Evolutionary conservation across 768 basidiomycete species (phyloP), one percentile per base, ranked within the genome.

Genomic region (Boletus rubroflammeus): DNA sequence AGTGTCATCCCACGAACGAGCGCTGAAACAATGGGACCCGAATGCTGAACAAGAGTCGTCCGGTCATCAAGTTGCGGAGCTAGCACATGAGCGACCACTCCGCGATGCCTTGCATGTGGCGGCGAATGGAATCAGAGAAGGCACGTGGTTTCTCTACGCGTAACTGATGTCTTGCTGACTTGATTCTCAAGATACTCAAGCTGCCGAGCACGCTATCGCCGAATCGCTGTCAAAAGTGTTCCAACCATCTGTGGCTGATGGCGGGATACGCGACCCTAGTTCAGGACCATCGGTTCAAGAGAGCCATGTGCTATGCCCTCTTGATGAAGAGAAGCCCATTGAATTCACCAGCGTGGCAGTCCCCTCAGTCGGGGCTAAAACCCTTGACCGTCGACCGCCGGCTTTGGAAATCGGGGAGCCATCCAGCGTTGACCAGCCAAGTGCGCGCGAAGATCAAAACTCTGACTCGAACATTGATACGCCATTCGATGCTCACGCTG

Each of bases 1-100:
- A 7, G 80, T 77, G 8, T 50, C 76, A 77, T 50, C 64, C 76
- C 3, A 76, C 78, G 50, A 67, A 80, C 59, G 34, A 31, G 77
- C 80, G 43, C 77, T 84, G 59, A 77, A 83, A 42, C 70, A 74
- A 29, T 90, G 88, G 88, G 88, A 92, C 67, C 88, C 89, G 2
- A 83, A 86, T 58, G 67, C 73, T 3, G 85, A 92, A 66, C 87
- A 93, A 67, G 68, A 76, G 56, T 72, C 71, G 44, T 79, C 77
- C 8, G 69, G 64, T 28, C 55, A 13, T 23, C 78, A 76, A 8
- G 73, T 80, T 5, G 76, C 75, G 8, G 78, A 78, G 13, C 71
- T 78, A 2, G 75, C 70, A 1, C 69, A 72, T 50, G 70, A 68
- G 19, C 69, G 71, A 23, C 65, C 71, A n/a, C 45, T 65, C 9